Evolutionary conservation across 2,329 filamentous ascomycete genomes (phyloP).

Genomic region (Calonectria naviculata): DNA sequence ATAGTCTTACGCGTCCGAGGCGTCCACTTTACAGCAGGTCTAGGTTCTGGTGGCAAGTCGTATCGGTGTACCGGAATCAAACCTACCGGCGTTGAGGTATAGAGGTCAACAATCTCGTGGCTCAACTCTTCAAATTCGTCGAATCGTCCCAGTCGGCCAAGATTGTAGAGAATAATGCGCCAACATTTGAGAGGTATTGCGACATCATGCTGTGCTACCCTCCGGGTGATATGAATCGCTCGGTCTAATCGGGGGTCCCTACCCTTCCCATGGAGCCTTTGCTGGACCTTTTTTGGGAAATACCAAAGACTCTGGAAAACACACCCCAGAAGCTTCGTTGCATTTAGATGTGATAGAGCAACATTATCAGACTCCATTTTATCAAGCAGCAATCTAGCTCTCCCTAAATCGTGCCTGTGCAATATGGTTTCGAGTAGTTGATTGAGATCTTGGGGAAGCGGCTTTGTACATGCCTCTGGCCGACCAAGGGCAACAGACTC

Average conservation of each 20-base stretch:
- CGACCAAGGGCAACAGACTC: slow-evolving; percentile 37
- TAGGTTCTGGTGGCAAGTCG: slow-evolving; percentile 51
- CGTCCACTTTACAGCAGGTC: background rate
- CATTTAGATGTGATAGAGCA: slow-evolving; percentile 41
- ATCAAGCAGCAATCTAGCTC: slow-evolving; percentile 43
- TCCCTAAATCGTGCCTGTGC: slow-evolving; percentile 26
- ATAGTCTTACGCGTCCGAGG: background rate
- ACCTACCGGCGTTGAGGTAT: slow-evolving; percentile 42
- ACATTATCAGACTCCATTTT: slow-evolving; percentile 46
- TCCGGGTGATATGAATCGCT: slow-evolving; percentile 44
- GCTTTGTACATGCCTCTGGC: slow-evolving; percentile 23
- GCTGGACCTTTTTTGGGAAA: slow-evolving; percentile 36
- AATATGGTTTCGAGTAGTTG: slow-evolving; percentile 25
- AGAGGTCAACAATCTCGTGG: slow-evolving; percentile 55
- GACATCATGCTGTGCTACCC: slow-evolving; percentile 44
- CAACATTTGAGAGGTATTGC: slow-evolving; percentile 53
- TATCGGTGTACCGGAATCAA: slow-evolving; percentile 56
- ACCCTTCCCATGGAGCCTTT: slow-evolving; percentile 20
- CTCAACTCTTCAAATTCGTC: slow-evolving; percentile 57
- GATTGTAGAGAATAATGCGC: slow-evolving; percentile 55
- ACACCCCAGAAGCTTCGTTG: slow-evolving; percentile 37
- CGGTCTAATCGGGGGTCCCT: slow-evolving; percentile 41
- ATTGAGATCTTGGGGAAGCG: slow-evolving; percentile 38
- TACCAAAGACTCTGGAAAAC: slow-evolving; percentile 42
- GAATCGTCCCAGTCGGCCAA: slow-evolving; percentile 56